phyloP scores from a whole-genome alignment of 345 rosid genomes.

The Physaria fendleri region DNA sequence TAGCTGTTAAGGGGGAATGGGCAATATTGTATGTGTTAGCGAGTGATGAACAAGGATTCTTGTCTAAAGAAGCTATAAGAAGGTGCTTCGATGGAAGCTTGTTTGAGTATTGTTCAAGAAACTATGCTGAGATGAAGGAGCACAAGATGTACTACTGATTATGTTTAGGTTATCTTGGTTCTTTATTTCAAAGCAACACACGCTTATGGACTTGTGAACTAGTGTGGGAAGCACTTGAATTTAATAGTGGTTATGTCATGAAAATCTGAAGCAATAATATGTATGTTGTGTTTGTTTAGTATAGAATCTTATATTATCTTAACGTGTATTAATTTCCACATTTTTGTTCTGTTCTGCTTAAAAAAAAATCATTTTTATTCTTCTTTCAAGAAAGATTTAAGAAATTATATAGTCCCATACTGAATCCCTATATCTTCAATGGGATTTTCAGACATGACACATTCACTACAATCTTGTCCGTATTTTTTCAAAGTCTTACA shows the following conservation, averaged over 20 bases:
- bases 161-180: not conserved
- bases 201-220: not conserved
- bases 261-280: not conserved
- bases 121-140: conserved; percentile 9
- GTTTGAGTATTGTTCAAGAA: conserved; percentile 64
- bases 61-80: conserved; percentile 72
- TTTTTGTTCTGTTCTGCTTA: not conserved
- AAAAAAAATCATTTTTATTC: not conserved
- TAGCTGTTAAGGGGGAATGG: conserved; percentile 55
- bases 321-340: not conserved
- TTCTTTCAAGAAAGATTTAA: not conserved
- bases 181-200: not conserved
- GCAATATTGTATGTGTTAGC: conserved; percentile 50
- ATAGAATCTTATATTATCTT: not conserved
- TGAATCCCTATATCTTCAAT: not conserved
- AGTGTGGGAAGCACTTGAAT: not conserved
- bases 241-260: not conserved
- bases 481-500: too few species aligned
- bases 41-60: conserved; percentile 59
- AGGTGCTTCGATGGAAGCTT: conserved; percentile 73
- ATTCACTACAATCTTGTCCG: too few species aligned
- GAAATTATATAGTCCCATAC: not conserved
- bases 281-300: too few species aligned
- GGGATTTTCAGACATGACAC: too few species aligned
- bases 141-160: conserved; percentile 10